Evolutionary conservation across 1,284 basidiomycete genomes (phyloP), one percentile per base, ranked within the genome.

Genomic region (Puccinia coronata): DNA sequence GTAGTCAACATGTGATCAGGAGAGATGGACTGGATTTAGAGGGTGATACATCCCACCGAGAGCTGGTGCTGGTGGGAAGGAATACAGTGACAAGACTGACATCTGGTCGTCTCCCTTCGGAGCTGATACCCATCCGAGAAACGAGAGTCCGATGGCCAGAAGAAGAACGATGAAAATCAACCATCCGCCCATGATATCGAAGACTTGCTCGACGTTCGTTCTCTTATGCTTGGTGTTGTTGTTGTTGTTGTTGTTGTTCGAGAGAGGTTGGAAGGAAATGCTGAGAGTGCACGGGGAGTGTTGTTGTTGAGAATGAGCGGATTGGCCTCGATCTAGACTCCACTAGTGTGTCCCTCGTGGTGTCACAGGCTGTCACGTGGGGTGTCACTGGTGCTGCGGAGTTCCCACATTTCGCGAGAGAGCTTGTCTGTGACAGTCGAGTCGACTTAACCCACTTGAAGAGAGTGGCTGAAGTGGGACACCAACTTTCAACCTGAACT

Each of bases 61-160:
- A 39, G 31, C 4, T 39, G 31, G 25, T 53, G 41, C 34, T 36
- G 28, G n/a, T 14, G 41, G n/a, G 18, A 47, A 9, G n/a, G 18
- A 28, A 41, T 4, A 41, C 41, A 39, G 43, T 12, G 34, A 34
- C 20, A 20, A 12, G 20, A 90, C 92, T 84, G 85, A 96, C 95
- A 92, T 92, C 88, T 96, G 94, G 82, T 95, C 90, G 57, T 92
- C 90, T 0, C 95, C 94, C 85, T 94, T 95, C 0, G 92, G 93
- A 0, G 90, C 90, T 81, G 91, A 89, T 63, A 93, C 87, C 87
- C 91, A 93, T 0, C 90, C 88, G 49, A 88, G 88, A 0, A 88
- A 87, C 88, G 92, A 93, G 34, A 94, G 87, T 0, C 88, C 92
- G 18, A 85, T 83, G 51, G 83, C 82, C 79, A 87, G 80, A 73